Percentiles rank a stretch among this genome's conserved stretches.
These are phyloP conservation scores for Pythium chondricola DNA, from an alignment of 352 stramenopile species.

Conservation along the genomic window DNA sequence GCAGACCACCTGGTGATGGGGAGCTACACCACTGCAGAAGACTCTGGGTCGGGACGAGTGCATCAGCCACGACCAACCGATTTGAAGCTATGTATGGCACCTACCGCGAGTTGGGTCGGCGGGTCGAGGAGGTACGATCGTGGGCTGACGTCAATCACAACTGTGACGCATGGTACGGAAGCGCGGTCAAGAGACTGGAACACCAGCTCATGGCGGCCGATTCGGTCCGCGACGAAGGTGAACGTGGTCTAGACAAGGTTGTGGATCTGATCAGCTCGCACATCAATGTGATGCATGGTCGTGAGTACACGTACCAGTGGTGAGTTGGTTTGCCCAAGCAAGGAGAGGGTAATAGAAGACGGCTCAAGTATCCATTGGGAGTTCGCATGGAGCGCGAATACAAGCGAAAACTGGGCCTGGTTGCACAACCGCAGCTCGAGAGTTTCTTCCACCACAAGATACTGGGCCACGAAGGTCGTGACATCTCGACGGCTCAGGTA, in stretches of 20 bases:
- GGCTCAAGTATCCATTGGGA: neutral
- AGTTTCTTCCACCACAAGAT: neutral
- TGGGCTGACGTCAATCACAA: neutral
- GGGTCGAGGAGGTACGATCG: constrained; percentile 4
- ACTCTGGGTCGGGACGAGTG: too few relatives aligned
- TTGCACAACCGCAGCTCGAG: neutral
- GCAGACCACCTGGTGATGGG: too few relatives aligned
- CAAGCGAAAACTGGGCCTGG: neutral
- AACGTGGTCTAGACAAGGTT: constrained; percentile 6
- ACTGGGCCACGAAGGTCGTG: constrained; percentile 5
- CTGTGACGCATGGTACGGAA: neutral
- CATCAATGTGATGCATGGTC: too few relatives aligned
- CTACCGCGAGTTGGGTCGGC: neutral
- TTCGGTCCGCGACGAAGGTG: constrained; percentile 2
- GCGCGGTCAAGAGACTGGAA: neutral
- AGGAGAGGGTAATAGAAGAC: too few relatives aligned
- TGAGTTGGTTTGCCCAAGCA: too few relatives aligned
- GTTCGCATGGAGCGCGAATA: neutral
- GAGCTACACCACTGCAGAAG: too few relatives aligned
- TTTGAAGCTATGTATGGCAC: neutral
- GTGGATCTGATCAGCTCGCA: too few relatives aligned
- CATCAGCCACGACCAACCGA: neutral
- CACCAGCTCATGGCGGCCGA: constrained; percentile 4
- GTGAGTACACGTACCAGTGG: too few relatives aligned
- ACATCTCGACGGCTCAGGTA: neutral